Evolutionary conservation across 305 asterid genomes (phyloP).

Genomic region (Stenogyne calaminthoides): DNA sequence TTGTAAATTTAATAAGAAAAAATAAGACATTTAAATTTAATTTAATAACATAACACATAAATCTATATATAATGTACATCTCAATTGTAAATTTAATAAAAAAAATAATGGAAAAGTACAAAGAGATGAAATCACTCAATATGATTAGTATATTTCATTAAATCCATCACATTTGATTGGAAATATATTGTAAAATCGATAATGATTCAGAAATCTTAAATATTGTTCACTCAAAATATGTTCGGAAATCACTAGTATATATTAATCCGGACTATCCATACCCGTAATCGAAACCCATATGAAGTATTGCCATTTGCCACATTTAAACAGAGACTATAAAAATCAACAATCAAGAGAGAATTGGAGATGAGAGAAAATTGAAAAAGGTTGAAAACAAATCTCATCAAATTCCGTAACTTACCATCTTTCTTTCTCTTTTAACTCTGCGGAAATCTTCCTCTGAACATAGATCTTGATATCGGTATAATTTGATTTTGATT

Average conservation of each 20-base stretch:
- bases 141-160: neutral
- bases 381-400: neutral
- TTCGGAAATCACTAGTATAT: neutral
- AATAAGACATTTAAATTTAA: neutral
- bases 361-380: neutral
- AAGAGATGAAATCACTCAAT: neutral
- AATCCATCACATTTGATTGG: neutral
- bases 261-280: slow-evolving; percentile 6
- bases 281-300: neutral
- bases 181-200: neutral
- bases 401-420: slow-evolving; percentile 26
- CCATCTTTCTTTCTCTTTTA: neutral
- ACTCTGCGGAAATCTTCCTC: slow-evolving; percentile 13
- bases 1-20: too few species aligned
- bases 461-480: slow-evolving; percentile 31
- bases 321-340: neutral
- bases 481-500: neutral
- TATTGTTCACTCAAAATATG: neutral
- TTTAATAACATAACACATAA: neutral
- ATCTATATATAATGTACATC: neutral
- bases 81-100: neutral
- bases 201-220: neutral
- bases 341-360: neutral
- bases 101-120: neutral
- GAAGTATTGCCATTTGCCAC: neutral